Percentiles rank a stretch among this genome's conserved stretches.
phyloP scores from a whole-genome alignment of 2,329 filamentous ascomycete species.

The Chrysoporthe deuterocubensis region DNA sequence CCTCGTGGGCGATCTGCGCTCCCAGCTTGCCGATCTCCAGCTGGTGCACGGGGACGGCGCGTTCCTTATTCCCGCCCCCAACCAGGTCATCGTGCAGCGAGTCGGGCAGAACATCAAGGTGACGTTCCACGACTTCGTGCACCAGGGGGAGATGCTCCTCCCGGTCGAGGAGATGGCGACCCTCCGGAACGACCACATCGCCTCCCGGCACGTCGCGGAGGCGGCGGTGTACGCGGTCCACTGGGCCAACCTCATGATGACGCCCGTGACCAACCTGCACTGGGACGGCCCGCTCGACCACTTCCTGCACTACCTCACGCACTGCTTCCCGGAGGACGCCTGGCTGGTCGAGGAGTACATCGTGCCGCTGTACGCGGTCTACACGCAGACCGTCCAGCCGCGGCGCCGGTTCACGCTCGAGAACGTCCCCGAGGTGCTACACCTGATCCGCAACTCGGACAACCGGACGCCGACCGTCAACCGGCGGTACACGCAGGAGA shows the following conservation, averaged over 20 bases:
- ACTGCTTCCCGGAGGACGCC: constrained; percentile 71
- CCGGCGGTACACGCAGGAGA: constrained; percentile 41
- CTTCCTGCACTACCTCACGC: constrained; percentile 66
- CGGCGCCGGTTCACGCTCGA: constrained; percentile 40
- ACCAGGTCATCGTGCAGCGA: constrained; percentile 71
- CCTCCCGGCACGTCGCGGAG: constrained; percentile 52
- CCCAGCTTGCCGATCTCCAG: constrained; percentile 57
- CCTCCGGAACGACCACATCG: constrained; percentile 54
- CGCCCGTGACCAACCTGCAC: constrained; percentile 49
- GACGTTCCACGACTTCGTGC: constrained; percentile 59
- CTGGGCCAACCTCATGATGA: constrained; percentile 70
- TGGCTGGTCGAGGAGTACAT: constrained; percentile 72
- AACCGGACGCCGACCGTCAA: constrained; percentile 41
- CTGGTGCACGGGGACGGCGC: constrained; percentile 47
- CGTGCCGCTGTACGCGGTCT: constrained; percentile 61
- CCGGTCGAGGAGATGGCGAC: constrained; percentile 43
- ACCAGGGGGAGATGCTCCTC: constrained; percentile 27
- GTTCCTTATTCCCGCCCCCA: constrained; percentile 67
- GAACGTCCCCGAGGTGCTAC: constrained; percentile 43
- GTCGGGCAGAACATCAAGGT: constrained; percentile 81
- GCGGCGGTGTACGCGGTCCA: constrained; percentile 71
- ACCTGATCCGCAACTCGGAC: constrained; percentile 51
- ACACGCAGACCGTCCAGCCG: constrained; percentile 37
- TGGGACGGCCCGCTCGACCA: constrained; percentile 67
- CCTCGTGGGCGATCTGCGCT: constrained; percentile 59